Base-by-base conservation (phyloP, 306 rosid species). In the Urtica urens region DNA sequence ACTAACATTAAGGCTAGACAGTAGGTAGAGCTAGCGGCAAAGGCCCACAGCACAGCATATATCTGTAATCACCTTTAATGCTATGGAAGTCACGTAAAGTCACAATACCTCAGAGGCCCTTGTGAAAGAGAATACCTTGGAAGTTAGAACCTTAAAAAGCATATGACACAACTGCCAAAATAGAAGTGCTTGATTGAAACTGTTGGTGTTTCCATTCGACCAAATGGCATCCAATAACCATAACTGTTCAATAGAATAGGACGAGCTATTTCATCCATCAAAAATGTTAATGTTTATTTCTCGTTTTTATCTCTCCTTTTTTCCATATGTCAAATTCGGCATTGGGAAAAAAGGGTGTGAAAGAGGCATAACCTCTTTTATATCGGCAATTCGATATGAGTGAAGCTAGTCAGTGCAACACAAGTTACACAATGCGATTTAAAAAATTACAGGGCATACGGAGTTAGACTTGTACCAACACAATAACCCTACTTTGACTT, bases 41-140 rank as follows among this genome's bases (percentile, higher is more conserved):
- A 83, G 75, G 73, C 82, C 76, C 81, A 78, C 71, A 71, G 83
- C 78, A 69, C 64, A 69, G 59, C 74, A 85, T 78, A 83, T 82
- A 92, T 80, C 96, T 80, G 93, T 80, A 78, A 87, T 76, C 87
- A 78, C 66, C 93, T 78, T 75, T 78, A 75, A 62, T 73, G 72
- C 82, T 80, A 76, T 56, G 68, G 76, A 57, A 62, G 75, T 75
- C 76, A 57, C 64, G 49, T 50, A 73, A 39, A 45, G 55, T 41
- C 60, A 66, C 51, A 19, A 17, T 48, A 53, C 67, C 64, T 63
- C 70, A 42, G 58, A 47, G 68, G 53, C 27, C 55, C 65, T 59
- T 23, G 41, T 43, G 38, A 67, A 54, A 62, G 25, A 40, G 55
- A 72, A 38, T 34, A 49, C 71, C 72, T 54, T 19, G 41, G 43